These are phyloP conservation scores for Wickerhamiella azyma DNA, from an alignment of 805 yeast genomes.

Conservation along the genomic window DNA sequence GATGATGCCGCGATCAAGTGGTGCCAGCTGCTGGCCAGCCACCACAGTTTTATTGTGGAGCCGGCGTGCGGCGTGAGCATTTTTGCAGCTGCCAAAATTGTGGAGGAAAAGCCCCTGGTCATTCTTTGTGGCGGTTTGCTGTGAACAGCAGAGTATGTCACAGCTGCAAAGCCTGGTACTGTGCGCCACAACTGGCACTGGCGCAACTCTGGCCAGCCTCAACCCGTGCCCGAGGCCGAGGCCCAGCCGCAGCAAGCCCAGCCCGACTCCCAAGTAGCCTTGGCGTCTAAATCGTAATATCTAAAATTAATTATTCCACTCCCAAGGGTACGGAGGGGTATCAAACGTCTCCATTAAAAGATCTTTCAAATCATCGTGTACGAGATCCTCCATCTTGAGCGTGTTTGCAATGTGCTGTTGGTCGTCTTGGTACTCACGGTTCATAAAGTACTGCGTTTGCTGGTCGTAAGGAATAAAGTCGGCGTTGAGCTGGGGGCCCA, in stretches of 20 bases:
- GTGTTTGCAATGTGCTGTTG: not conserved
- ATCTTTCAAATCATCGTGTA: conserved; percentile 10
- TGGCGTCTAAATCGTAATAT: too few species aligned
- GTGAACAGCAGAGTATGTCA: not conserved
- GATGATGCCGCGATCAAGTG: conserved; percentile 43
- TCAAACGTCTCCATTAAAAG: conserved; percentile 4
- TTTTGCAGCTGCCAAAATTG: conserved; percentile 26
- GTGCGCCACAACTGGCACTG: too few species aligned
- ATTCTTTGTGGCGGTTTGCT: conserved; percentile 40
- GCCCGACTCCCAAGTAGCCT: too few species aligned
- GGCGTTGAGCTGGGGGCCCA: conserved; percentile 4
- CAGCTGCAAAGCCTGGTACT: too few species aligned
- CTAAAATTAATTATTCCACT: too few species aligned
- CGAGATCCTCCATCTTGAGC: conserved; percentile 7
- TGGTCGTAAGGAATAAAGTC: conserved; percentile 10
- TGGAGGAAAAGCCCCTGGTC: conserved; percentile 26
- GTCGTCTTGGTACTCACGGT: conserved; percentile 7
- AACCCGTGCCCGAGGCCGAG: too few species aligned
- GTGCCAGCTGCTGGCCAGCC: conserved; percentile 33
- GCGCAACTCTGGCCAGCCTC: too few species aligned
- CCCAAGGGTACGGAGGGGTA: not conserved
- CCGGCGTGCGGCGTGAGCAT: conserved; percentile 63
- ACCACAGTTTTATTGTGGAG: conserved; percentile 40
- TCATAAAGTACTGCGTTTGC: conserved; percentile 3
- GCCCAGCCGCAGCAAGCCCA: too few species aligned